phyloP scores from a whole-genome alignment of 2,329 filamentous ascomycete species.

The Aciculosporium take region DNA sequence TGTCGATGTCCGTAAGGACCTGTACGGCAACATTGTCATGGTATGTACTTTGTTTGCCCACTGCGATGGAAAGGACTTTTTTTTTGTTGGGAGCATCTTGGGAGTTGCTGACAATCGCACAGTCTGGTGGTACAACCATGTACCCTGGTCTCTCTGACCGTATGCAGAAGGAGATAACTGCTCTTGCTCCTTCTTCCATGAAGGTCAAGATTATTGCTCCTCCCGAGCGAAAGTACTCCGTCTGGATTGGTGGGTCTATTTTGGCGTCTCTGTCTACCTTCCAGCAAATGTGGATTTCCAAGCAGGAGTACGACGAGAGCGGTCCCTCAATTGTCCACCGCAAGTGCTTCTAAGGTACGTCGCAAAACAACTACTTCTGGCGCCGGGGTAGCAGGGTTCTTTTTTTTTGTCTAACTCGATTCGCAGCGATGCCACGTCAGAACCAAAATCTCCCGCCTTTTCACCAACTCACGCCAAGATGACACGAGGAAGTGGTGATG shows the following conservation, averaged over 20 bases:
- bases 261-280: constrained; percentile 98
- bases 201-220: constrained; percentile 99
- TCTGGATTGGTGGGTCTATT: constrained; percentile 99
- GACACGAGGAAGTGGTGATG: constrained; percentile 30
- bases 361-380: background rate
- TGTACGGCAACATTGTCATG: constrained; percentile 99
- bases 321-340: constrained; percentile 98
- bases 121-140: constrained; percentile 99
- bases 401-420: background rate
- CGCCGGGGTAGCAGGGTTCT: too few relatives aligned
- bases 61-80: background rate
- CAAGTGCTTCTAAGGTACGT: constrained; percentile 96
- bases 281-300: constrained; percentile 99
- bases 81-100: background rate
- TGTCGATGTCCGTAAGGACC: constrained; percentile 99
- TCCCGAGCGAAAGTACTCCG: constrained; percentile 99
- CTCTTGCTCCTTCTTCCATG: constrained; percentile 98
- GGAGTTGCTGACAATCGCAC: constrained; percentile 13
- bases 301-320: constrained; percentile 99
- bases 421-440: constrained; percentile 17
- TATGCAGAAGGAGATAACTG: constrained; percentile 99
- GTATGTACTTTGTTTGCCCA: constrained; percentile 40
- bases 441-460: constrained; percentile 21
- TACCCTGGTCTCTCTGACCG: constrained; percentile 99
- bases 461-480: constrained; percentile 25